Conservation (phyloP, 2,329 filamentous ascomycete species). For the Sphaerulina vaccinii region DNA sequence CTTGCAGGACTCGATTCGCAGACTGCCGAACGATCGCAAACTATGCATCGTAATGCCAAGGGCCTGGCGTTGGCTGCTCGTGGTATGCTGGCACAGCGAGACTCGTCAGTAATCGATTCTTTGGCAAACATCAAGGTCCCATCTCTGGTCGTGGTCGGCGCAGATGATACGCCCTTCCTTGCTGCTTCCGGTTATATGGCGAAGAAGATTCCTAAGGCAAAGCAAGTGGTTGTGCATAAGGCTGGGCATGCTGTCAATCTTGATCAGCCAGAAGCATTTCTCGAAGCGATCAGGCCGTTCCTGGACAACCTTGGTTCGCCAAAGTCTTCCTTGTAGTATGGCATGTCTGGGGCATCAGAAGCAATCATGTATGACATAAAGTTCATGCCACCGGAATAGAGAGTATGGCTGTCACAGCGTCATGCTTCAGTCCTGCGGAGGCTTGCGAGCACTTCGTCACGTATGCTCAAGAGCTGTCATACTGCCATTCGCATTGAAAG, state of each 20-base stretch:
- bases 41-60: constrained; percentile 27
- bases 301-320: constrained; percentile 8
- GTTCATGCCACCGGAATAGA: neutral
- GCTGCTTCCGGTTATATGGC: constrained; percentile 32
- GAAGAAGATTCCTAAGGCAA: constrained; percentile 31
- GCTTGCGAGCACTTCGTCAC: no score
- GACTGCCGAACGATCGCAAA: constrained; percentile 23
- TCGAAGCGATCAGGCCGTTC: constrained; percentile 23
- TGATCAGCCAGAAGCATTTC: constrained; percentile 28
- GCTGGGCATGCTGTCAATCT: constrained; percentile 34
- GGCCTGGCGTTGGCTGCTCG: constrained; percentile 30
- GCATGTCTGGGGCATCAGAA: neutral
- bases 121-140: constrained; percentile 27
- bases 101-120: constrained; percentile 27
- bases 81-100: constrained; percentile 32
- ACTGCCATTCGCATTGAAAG: no score
- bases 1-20: constrained; percentile 17
- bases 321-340: neutral
- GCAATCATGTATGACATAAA: neutral
- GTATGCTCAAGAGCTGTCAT: no score
- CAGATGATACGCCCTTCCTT: constrained; percentile 31
- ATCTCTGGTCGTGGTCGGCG: constrained; percentile 30
- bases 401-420: no score
- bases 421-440: no score
- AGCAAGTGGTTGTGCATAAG: constrained; percentile 28